Evolutionary conservation across 1,284 basidiomycete genomes (phyloP).

Genomic region (Trichosporon coremiiforme): DNA sequence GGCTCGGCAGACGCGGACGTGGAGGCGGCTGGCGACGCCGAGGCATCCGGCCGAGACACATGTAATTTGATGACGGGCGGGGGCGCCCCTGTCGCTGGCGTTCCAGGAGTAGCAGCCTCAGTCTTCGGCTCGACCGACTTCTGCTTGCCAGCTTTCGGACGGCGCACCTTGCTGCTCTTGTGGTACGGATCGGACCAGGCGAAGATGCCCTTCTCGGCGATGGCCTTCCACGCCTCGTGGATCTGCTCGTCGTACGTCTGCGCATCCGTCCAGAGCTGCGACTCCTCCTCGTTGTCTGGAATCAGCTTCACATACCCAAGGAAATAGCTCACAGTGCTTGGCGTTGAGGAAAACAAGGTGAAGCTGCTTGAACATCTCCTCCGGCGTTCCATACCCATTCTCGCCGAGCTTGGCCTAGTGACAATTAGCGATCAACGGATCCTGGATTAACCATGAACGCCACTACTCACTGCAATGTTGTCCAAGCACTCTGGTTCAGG

Average conservation of each 20-base stretch:
- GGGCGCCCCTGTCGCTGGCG: conserved; percentile 15
- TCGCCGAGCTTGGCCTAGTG: conserved; percentile 39
- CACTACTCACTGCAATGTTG: conserved; percentile 46
- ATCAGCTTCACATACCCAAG: not conserved
- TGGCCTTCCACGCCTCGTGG: conserved; percentile 39
- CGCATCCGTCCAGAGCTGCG: conserved; percentile 50
- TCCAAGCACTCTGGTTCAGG: conserved; percentile 54
- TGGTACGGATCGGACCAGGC: conserved; percentile 32
- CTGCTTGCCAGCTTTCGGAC: conserved; percentile 14
- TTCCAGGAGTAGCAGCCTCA: conserved; percentile 19
- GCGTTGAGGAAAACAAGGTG: conserved; percentile 56
- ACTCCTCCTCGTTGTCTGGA: conserved; percentile 54
- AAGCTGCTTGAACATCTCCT: conserved; percentile 52
- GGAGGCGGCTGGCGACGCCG: conserved; percentile 9
- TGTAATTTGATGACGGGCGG: conserved; percentile 29
- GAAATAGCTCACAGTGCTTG: conserved; percentile 48
- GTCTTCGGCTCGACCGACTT: conserved; percentile 23
- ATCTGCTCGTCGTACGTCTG: conserved; percentile 46
- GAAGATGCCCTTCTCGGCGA: conserved; percentile 35
- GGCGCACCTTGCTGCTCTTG: conserved; percentile 21
- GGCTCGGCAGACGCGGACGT: conserved; percentile 4
- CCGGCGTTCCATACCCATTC: conserved; percentile 42
- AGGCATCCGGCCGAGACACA: conserved; percentile 18
- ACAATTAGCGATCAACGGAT: not conserved
- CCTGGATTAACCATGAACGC: not conserved